Evolutionary conservation across 2,329 filamentous ascomycete genomes (phyloP).

Genomic region (Aspergillus pseudotamarii): DNA sequence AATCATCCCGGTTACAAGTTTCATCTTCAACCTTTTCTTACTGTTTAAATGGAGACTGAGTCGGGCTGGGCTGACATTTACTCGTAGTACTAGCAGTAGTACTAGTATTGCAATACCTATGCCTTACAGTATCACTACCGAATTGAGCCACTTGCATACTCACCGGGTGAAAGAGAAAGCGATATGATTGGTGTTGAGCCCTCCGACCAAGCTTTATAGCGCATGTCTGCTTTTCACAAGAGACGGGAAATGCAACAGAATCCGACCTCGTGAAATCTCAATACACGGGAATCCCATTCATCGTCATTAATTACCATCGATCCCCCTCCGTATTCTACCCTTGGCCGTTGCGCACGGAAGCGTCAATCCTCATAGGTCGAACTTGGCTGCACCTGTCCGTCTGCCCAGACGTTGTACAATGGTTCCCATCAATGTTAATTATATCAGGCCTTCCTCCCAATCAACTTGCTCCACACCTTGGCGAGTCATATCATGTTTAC

Average conservation of each 20-base stretch:
- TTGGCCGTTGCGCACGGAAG: neutral
- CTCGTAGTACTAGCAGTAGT: neutral
- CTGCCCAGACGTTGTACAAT: conserved; percentile 1
- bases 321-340: neutral
- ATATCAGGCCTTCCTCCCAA: neutral
- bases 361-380: neutral
- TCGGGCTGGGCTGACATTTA: neutral
- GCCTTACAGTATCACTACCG: conserved; percentile 14
- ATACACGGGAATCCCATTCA: neutral
- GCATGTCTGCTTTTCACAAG: neutral
- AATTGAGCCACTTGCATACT: conserved; percentile 19
- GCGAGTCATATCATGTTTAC: conserved; percentile 1
- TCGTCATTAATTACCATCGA: no score
- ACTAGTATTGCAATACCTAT: neutral
- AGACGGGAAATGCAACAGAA: neutral
- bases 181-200: conserved; percentile 13
- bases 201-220: conserved; percentile 25
- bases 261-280: neutral
- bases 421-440: neutral
- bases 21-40: conserved; percentile 4
- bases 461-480: neutral
- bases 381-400: neutral
- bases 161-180: neutral
- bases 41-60: neutral
- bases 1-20: neutral